Evolutionary conservation across 148 eudicot genomes (phyloP), one percentile per base, ranked within the genome.

Genomic region (Polygonum aviculare): DNA sequence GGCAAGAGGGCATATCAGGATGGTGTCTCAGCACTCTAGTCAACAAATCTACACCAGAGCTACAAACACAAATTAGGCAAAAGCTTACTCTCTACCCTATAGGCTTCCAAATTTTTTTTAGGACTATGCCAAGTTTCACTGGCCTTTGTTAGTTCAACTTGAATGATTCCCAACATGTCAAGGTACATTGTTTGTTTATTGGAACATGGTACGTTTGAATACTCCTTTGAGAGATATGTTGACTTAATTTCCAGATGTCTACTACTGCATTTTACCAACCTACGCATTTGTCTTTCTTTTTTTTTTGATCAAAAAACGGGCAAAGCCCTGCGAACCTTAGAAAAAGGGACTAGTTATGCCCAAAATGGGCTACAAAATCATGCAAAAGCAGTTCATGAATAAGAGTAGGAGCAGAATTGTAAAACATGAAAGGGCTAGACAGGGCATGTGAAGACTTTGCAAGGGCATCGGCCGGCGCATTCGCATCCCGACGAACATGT

Each of bases 31-130:
- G 57, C 97, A 91, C 76, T 51, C 93, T n/a, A 91, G 93, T 86
- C 90, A 89, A 74, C 93, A 88, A 84, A 89, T 89, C 5, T 91
- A 89, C 82, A 91, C 96, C 54, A 81, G 96, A 77, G 89, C 96
- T 14, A 91, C 93, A 39, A 87, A 91, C 74, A 84, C 80, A 0
- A 72, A 21, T 36, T 72, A 72, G 52, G 72, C 44, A 4, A 67
- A 35, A 35, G 6, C 18, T 62, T 9, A 5, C 14, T 59, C 26
- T 3, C 16, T 31, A 31, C 18, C 38, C 31, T 33, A 31, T 62
- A 62, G 69, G 26, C n/a, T 62, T 33, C 26, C 31, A 31, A 31
- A 12, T 31, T 62, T 62, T 26, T 26, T 8, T 31, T 33, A 31
- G 12, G 35, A 35, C 44, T 36, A 36, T 35, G 72, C 44, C 21